Base-by-base conservation (phyloP, 805 yeast genomes). In the Yamadazyma tumulicola region DNA sequence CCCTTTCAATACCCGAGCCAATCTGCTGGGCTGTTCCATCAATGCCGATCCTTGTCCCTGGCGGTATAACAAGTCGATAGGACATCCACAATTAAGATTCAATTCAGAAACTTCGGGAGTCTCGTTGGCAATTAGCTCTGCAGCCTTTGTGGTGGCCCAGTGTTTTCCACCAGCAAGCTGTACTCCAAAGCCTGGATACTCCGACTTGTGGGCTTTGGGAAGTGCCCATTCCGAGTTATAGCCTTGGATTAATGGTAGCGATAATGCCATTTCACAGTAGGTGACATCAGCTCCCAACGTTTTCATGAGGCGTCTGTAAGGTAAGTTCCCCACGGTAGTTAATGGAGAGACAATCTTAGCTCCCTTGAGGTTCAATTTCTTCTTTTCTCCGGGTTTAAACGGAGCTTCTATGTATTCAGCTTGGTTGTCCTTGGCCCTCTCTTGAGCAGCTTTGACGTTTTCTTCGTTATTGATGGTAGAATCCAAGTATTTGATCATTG, bases 261-360 rank as follows among this genome's bases (percentile, higher is more conserved):
- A 67, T 23, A 93, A 68, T 0, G 97, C 97, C 98, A 93, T 93
- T 63, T 93, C 99, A 25, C 89, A 75, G 55, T 85, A 93, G 0
- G 98, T 93, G 12, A 88, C 74, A 50, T 93, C 97, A 9, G 95
- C 95, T 12, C 97, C 97, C 21, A 87, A 59, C 1, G 81, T 72
- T 51, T 81, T 83, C 96, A 93, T 89, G 41, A 93, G 70, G 48
- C 97, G 74, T 59, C 99, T 81, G 63, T 77, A 93, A 11, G 99
- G 98, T 49, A 93, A 69, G 59, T 93, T 93, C 15, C 99, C 99
- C 5, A 93, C 98, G 0, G 99, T 93, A 21, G 99, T 94, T 43
- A 93, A 72, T 1, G 99, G 99, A 2, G 97, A 86, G 6, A 93
- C 81, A 40, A 93, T 87, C 59, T 88, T 88, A 45, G 91, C 91